A percentile compares a stretch with the other conserved stretches of the same genome.
These are phyloP conservation scores for Daldinia eschscholtzii DNA, from an alignment of 2,329 filamentous ascomycete genomes.

Conservation along the genomic window DNA sequence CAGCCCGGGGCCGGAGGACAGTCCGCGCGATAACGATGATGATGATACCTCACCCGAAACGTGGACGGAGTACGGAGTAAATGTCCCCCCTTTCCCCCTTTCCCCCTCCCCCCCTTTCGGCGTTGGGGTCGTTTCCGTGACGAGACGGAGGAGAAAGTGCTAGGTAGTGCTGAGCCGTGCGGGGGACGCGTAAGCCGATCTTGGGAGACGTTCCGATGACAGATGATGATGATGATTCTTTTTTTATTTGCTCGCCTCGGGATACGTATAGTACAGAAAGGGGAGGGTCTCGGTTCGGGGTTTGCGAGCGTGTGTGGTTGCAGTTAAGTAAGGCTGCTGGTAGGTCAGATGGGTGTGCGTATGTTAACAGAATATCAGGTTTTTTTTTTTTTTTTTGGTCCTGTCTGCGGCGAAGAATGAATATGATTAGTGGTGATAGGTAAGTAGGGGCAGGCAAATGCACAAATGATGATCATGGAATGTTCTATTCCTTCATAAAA, in stretches of 20 bases:
- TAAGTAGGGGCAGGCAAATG: not conserved
- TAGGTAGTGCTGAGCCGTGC: not conserved
- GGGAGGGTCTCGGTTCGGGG: not conserved
- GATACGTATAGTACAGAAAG: not conserved
- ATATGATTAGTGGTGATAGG: too few species aligned
- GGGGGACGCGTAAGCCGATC: constrained; percentile 8
- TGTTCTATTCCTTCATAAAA: not conserved
- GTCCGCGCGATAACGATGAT: not conserved
- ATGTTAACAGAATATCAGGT: too few species aligned
- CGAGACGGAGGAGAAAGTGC: not conserved
- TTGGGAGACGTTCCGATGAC: not conserved
- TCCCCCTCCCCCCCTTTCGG: not conserved
- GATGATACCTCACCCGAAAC: not conserved
- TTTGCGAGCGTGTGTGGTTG: too few species aligned
- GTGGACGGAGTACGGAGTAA: constrained; percentile 26
- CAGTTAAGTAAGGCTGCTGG: not conserved
- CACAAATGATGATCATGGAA: not conserved
- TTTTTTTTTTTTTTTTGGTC: not conserved
- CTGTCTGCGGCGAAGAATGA: not conserved
- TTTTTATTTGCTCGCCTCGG: not conserved
- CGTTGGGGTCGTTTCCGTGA: not conserved
- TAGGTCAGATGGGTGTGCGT: not conserved
- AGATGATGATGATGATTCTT: not conserved
- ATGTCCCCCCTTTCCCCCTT: not conserved
- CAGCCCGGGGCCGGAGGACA: not conserved